These are phyloP conservation scores for Boletus pseudo-olivaceus DNA, from an alignment of 768 basidiomycete species.

Conservation along the genomic window DNA sequence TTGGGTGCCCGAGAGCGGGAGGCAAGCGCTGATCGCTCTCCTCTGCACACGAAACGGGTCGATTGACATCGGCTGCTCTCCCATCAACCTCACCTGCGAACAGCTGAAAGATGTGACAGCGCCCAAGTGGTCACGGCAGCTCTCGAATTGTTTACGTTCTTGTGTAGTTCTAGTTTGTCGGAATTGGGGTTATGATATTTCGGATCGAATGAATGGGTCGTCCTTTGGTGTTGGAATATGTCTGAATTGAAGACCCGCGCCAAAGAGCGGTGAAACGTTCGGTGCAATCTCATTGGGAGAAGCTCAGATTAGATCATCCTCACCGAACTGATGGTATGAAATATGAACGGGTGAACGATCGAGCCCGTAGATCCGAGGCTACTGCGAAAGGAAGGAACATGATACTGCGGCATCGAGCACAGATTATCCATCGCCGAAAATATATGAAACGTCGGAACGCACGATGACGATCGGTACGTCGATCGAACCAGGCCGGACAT, in stretches of 20 bases:
- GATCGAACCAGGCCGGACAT: background rate
- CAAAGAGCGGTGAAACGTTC: background rate
- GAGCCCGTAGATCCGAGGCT: background rate
- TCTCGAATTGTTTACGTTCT: background rate
- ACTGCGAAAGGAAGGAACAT: background rate
- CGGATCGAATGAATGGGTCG: background rate
- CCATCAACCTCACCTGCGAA: conserved; percentile 5
- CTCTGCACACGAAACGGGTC: background rate
- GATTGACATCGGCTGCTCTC: conserved; percentile 12
- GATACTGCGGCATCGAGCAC: background rate
- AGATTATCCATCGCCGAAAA: background rate
- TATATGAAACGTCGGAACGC: background rate
- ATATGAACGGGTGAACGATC: background rate
- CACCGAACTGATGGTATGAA: background rate
- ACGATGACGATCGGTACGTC: background rate
- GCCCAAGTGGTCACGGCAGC: background rate
- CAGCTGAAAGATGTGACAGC: background rate
- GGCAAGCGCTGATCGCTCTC: background rate
- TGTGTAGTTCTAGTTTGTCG: background rate
- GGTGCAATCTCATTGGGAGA: background rate
- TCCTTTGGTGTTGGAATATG: background rate
- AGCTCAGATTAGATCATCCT: background rate
- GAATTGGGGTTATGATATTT: background rate
- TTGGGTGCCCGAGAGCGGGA: no score
- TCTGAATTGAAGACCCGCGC: background rate